Percentiles rank a stretch among this genome's conserved stretches.
Evolutionary conservation across 768 basidiomycete genomes (phyloP).

Genomic region (Amanita fuliginea): DNA sequence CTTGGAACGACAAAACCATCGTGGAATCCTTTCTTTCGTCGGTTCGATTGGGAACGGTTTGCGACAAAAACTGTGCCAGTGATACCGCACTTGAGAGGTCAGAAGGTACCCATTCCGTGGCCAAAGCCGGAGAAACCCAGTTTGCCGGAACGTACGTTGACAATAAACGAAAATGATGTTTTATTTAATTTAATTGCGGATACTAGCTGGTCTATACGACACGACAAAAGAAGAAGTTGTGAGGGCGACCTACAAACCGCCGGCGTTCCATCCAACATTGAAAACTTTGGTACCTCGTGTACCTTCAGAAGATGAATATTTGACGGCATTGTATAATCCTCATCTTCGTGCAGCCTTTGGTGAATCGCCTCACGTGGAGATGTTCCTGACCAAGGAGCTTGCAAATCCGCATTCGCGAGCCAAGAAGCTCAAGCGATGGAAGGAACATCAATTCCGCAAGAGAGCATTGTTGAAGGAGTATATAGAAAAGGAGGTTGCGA

Average conservation of each 20-base stretch:
- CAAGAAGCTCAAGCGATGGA: conserved; percentile 73
- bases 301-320: conserved; percentile 43
- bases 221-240: conserved; percentile 49
- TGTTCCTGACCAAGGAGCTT: conserved; percentile 56
- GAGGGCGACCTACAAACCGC: conserved; percentile 62
- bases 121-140: conserved; percentile 36
- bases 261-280: conserved; percentile 32
- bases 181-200: conserved; percentile 1
- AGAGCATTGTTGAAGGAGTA: conserved; percentile 41
- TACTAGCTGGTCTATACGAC: conserved; percentile 49
- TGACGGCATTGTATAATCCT: conserved; percentile 48
- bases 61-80: conserved; percentile 54
- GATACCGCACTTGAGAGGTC: conserved; percentile 30
- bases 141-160: conserved; percentile 32
- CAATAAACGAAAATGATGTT: not conserved
- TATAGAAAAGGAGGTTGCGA: conserved; percentile 39
- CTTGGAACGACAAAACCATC: conserved; percentile 47
- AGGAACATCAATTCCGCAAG: conserved; percentile 37
- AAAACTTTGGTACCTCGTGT: conserved; percentile 26
- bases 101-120: conserved; percentile 56
- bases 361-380: conserved; percentile 53
- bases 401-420: conserved; percentile 76
- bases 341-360: conserved; percentile 30
- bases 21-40: conserved; percentile 43
- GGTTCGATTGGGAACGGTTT: conserved; percentile 65